A percentile compares a stretch with the other conserved stretches of the same genome.
These are phyloP conservation scores for Huntiella decipiens DNA, from an alignment of 2,329 filamentous ascomycete genomes.

Conservation along the genomic window DNA sequence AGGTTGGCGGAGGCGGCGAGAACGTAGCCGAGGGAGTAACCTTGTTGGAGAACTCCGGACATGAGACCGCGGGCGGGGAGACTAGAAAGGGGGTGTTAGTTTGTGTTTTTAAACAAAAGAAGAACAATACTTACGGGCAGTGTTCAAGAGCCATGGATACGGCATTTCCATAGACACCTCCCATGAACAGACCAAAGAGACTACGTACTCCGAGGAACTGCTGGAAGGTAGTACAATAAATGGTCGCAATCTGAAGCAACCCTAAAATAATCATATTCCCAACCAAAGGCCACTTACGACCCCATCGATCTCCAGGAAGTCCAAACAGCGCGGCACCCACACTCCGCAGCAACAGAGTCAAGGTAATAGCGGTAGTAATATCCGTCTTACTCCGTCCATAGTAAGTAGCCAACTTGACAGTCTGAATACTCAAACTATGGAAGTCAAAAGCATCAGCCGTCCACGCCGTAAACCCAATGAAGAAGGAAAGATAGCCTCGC, in stretches of 20 bases:
- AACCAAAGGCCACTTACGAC: constrained; percentile 71
- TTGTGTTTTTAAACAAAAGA: constrained; percentile 1
- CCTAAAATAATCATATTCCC: constrained; percentile 57
- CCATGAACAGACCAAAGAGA: constrained; percentile 67
- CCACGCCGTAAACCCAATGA: constrained; percentile 59
- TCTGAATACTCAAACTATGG: constrained; percentile 62
- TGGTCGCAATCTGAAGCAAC: constrained; percentile 52
- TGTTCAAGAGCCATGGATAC: constrained; percentile 65
- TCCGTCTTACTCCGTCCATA: constrained; percentile 37
- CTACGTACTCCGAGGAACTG: constrained; percentile 55
- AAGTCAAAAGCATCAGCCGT: constrained; percentile 72
- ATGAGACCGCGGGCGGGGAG: constrained; percentile 50
- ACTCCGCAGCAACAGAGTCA: constrained; percentile 56
- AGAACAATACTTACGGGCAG: constrained; percentile 37
- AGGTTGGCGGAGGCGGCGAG: constrained; percentile 59
- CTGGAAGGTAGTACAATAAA: constrained; percentile 51
- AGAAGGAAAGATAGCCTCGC: constrained; percentile 56
- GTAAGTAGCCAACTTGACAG: constrained; percentile 43
- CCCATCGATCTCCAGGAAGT: constrained; percentile 58
- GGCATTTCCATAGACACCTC: constrained; percentile 60
- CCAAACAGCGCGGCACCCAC: constrained; percentile 61
- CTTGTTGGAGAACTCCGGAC: constrained; percentile 59
- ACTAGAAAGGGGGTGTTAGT: constrained; percentile 19
- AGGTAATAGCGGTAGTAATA: constrained; percentile 55
- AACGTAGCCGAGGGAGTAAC: constrained; percentile 64